Evolutionary conservation across 352 stramenopile species (phyloP), one percentile per base, ranked within the genome.

Genomic region (Phytophthora constricta): DNA sequence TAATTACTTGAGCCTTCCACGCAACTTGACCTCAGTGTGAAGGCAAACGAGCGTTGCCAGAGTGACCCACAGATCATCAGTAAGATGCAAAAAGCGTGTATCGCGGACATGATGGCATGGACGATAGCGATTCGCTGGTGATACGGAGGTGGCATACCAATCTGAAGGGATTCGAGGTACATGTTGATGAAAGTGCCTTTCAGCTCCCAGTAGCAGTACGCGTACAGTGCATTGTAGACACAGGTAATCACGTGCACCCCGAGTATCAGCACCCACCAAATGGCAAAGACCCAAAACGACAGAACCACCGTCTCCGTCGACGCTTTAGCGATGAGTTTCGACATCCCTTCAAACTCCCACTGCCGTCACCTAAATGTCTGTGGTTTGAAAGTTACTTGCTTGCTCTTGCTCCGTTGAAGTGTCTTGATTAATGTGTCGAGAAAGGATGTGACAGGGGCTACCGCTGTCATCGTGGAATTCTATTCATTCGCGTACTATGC

Each of bases 11-110:
- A 22, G 5, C 14, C 17, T 9, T 13, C 19, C 17, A 20, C 14
- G 17, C 16, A 23, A 9, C 14, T 23, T 23, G 41, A 23, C 41
- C 41, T 23, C 41, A 41, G 41, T 4, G 41, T 47, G 41, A 66
- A 56, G 5, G 10, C 20, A 1, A 62, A 37, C 10, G 25, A 9
- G 2, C 58, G 58, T 22, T 51, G 46, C 10, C 58, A n/a, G 3
- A 64, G 2, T 2, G 45, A 48, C 0, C 51, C 20, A 5, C 34
- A 13, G 1, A 47, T 0, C 47, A 70, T 56, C 1, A 62, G 14
- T 1, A 74, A 20, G 14, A 65, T 50, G 31, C 46, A 31, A 2
- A 62, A 3, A 2, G n/a, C 43, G 42, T 74, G 66, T 45, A 70
- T 28, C 17, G 11, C 59, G 19, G 47, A 51, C 23, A 74, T 10